Percentiles rank a stretch among this genome's conserved stretches.
phyloP scores from a whole-genome alignment of 352 stramenopile genomes.

The Globisporangium solare region DNA sequence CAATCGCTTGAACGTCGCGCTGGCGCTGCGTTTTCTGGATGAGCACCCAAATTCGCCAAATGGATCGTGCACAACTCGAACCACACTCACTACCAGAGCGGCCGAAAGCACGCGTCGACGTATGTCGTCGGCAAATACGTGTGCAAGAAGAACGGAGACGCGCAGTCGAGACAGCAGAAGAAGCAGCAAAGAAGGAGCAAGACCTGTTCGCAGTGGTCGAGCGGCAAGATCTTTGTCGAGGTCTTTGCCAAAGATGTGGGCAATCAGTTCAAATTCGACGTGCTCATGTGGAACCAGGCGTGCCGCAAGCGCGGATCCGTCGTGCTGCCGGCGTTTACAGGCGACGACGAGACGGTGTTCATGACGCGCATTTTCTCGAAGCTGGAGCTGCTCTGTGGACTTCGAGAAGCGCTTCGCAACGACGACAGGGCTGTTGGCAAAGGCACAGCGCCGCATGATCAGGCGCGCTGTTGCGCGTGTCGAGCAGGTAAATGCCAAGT shows the following conservation, averaged over 20 bases:
- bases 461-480: too few species aligned
- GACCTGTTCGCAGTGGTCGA: conserved; percentile 9
- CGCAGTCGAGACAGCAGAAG: not conserved
- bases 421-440: too few species aligned
- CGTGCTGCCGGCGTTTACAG: too few species aligned
- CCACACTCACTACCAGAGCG: too few species aligned
- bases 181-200: not conserved
- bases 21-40: conserved; percentile 1
- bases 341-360: too few species aligned
- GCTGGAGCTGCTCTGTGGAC: too few species aligned
- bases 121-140: conserved; percentile 3
- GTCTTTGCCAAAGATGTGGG: not conserved
- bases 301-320: conserved; percentile 11
- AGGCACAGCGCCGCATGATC: too few species aligned
- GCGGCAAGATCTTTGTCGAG: conserved; percentile 17
- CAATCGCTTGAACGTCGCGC: conserved; percentile 1
- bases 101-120: not conserved
- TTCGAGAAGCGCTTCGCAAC: too few species aligned
- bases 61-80: not conserved
- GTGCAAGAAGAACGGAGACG: not conserved
- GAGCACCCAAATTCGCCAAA: conserved; percentile 1
- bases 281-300: conserved; percentile 21
- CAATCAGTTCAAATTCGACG: conserved; percentile 16
- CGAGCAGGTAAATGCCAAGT: too few species aligned
- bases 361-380: too few species aligned